These are phyloP conservation scores for Cymbidium sinense DNA, from an alignment of 106 monocot species.

Conservation along the genomic window DNA sequence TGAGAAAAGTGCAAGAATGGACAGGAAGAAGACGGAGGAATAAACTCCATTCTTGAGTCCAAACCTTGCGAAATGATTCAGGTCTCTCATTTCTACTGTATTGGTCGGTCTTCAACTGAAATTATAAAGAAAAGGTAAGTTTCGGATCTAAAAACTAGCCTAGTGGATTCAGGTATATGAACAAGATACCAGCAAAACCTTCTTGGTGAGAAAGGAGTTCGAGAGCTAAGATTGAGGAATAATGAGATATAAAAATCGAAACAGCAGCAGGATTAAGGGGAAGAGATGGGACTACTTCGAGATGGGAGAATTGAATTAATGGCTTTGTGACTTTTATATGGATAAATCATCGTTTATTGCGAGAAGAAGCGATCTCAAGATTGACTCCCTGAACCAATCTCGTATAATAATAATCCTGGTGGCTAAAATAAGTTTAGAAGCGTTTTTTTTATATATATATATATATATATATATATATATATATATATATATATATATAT, in stretches of 20 bases:
- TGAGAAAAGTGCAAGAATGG: conserved; percentile 36
- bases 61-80: conserved; percentile 6
- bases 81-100: conserved; percentile 25
- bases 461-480: too few relatives aligned
- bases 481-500: too few relatives aligned
- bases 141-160: neutral
- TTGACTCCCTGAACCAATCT: neutral
- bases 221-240: neutral
- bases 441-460: too few relatives aligned
- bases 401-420: too few relatives aligned
- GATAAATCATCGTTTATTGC: neutral
- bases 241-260: neutral
- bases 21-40: conserved; percentile 30
- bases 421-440: too few relatives aligned
- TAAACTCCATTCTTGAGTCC: conserved; percentile 30
- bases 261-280: neutral
- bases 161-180: neutral
- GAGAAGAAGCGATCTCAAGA: neutral
- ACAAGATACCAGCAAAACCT: neutral
- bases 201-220: neutral
- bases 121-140: neutral
- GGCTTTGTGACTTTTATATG: neutral
- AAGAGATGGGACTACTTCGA: neutral
- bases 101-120: neutral
- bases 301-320: neutral